These are phyloP conservation scores for Gossypium ekmanianum DNA, from an alignment of 345 rosid genomes.

Conservation along the genomic window DNA sequence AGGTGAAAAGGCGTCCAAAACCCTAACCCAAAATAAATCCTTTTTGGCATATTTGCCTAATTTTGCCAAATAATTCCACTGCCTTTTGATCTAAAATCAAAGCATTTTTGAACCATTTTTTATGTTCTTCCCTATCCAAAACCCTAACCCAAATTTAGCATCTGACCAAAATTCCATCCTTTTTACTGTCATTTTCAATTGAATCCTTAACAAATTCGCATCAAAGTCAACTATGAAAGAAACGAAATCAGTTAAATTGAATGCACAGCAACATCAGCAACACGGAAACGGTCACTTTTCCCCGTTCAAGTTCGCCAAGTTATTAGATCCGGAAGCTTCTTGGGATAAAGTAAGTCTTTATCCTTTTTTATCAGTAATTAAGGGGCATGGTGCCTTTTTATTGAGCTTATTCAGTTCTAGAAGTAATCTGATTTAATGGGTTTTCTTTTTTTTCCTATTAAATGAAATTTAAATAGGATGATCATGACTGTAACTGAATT, in stretches of 20 bases:
- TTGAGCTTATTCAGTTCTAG: neutral
- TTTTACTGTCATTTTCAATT: neutral
- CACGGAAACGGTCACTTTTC: constrained; percentile 64
- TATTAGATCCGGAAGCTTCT: constrained; percentile 83
- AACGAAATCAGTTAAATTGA: constrained; percentile 44
- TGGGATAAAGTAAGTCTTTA: constrained; percentile 69
- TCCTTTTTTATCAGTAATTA: neutral
- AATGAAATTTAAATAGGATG: neutral
- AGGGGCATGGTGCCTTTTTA: neutral
- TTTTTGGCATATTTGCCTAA: too few relatives aligned
- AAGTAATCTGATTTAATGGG: neutral
- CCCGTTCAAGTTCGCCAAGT: constrained; percentile 60
- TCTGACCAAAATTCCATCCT: neutral
- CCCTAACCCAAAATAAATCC: too few relatives aligned
- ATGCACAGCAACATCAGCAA: constrained; percentile 44
- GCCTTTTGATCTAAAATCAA: constrained; percentile 16
- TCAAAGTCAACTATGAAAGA: constrained; percentile 45
- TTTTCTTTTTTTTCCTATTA: neutral
- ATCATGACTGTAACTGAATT: constrained; percentile 3
- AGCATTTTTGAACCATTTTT: neutral
- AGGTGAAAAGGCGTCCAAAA: too few relatives aligned
- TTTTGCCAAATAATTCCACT: neutral
- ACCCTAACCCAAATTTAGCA: neutral
- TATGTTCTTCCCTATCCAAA: neutral
- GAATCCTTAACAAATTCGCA: neutral